Percentiles rank a stretch among this genome's conserved stretches.
phyloP scores from a whole-genome alignment of 192 early-diverging fungal genomes.

The Dissophora ornata region DNA sequence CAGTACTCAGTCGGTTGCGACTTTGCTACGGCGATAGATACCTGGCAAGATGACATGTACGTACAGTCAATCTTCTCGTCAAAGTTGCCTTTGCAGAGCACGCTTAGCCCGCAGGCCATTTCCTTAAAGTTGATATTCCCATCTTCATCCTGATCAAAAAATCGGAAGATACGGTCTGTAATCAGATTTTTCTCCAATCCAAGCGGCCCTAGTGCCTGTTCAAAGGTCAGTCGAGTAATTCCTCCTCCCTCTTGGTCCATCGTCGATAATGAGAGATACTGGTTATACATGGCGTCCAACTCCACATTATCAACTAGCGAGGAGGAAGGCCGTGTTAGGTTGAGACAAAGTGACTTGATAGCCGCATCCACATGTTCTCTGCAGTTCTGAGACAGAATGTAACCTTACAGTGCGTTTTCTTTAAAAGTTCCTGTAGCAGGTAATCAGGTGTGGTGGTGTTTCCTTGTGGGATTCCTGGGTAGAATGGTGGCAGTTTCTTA shows the following conservation, averaged over 20 bases:
- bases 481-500: conserved; percentile 79
- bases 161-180: conserved; percentile 86
- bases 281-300: conserved; percentile 85
- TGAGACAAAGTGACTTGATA: too few species aligned
- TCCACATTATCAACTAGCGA: conserved; percentile 84
- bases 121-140: conserved; percentile 83
- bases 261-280: conserved; percentile 86
- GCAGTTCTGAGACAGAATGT: background rate
- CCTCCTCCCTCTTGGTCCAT: conserved; percentile 69
- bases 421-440: conserved; percentile 59
- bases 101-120: conserved; percentile 82
- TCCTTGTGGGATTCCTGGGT: conserved; percentile 70
- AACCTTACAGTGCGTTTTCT: conserved; percentile 76
- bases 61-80: conserved; percentile 90
- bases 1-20: background rate
- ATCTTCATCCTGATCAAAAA: conserved; percentile 90
- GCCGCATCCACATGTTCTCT: too few species aligned
- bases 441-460: conserved; percentile 39
- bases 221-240: conserved; percentile 84
- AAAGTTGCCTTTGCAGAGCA: conserved; percentile 87
- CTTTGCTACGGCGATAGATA: background rate
- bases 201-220: conserved; percentile 86
- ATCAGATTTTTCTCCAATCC: conserved; percentile 88
- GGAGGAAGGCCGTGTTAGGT: background rate
- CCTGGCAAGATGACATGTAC: too few species aligned